Base-by-base conservation (phyloP, 805 yeast genomes). In the Kazachstania taianensis region DNA sequence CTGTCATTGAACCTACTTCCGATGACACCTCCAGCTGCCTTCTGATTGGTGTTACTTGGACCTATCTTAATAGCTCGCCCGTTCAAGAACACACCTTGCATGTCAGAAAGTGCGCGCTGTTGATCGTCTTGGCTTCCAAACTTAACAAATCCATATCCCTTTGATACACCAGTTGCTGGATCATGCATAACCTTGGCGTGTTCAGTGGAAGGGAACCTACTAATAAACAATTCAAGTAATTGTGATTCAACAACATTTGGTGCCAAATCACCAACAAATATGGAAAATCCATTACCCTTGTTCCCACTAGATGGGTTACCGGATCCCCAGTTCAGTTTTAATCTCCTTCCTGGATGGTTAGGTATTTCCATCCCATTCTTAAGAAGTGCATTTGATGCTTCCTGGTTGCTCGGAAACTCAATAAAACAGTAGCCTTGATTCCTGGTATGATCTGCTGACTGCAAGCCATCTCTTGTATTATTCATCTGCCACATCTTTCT, bases 71-170 rank as follows among this genome's bases (percentile, higher is more conserved):
- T 79, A 5, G 94, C 80, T 45, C 87, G 67, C 13, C 81, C 80
- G 37, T 80, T 78, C 30, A 85, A 59, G 27, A 73, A 63, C 14
- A 68, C 67, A 4, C 94, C 94, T 58, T 81, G 87, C 94, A 85
- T 82, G 52, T 82, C 94, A 16, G 67, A 51, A 28, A 84, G 55
- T 0, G 95, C 85, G 35, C 75, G 69, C 46, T 75, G 78, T 57
- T 80, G 85, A 27, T 80, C 85, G 8, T 67, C 66, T 41, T 72
- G 77, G 39, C 69, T 69, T 24, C 66, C 50, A 53, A 86, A 85
- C 42, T 83, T 74, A n/a, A 85, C 83, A 63, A 87, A 87, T 2
- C 96, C 96, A 57, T 81, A 86, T 9, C 95, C 94, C 51, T 82
- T 77, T 5, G 89, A 73, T 33, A 68, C 68, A 20, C 79, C 78